A percentile compares a stretch with the other conserved stretches of the same genome.
Evolutionary conservation across 2,329 filamentous ascomycete species (phyloP).

Genomic region (Trichoderma asperellum): DNA sequence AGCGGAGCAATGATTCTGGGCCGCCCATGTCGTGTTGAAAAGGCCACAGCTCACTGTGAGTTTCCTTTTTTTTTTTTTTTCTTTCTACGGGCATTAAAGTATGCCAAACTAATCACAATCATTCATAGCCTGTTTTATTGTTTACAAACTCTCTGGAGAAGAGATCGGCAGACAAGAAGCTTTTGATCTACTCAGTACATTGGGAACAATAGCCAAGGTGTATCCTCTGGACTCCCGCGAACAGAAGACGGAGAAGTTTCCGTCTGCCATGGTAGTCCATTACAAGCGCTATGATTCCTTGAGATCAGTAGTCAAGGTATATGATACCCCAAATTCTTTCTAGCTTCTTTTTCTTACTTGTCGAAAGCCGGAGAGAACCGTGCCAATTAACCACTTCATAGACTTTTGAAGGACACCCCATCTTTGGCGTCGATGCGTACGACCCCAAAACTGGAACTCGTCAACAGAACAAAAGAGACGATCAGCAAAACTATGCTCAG

Average conservation of each 20-base stretch:
- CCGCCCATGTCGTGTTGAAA: conserved; percentile 63
- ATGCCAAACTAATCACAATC: conserved; percentile 29
- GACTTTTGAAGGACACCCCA: conserved; percentile 38
- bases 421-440: conserved; percentile 34
- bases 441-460: conserved; percentile 35
- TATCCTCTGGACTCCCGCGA: conserved; percentile 40
- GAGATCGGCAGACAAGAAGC: conserved; percentile 51
- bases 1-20: conserved; percentile 56
- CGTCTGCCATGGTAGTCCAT: conserved; percentile 50
- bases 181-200: conserved; percentile 45
- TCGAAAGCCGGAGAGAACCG: too few species aligned
- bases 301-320: conserved; percentile 49
- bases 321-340: not conserved
- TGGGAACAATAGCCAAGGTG: conserved; percentile 48
- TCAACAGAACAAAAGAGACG: conserved; percentile 17
- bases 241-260: conserved; percentile 44
- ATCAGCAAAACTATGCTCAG: conserved; percentile 32
- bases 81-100: not conserved
- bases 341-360: not conserved
- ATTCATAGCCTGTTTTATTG: conserved; percentile 52
- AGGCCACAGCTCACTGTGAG: conserved; percentile 62
- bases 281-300: conserved; percentile 56
- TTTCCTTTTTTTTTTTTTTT: not conserved
- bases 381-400: not conserved
- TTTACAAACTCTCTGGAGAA: conserved; percentile 46